These are phyloP conservation scores for Arachis monticola DNA, from an alignment of 331 rosid genomes.

Conservation along the genomic window DNA sequence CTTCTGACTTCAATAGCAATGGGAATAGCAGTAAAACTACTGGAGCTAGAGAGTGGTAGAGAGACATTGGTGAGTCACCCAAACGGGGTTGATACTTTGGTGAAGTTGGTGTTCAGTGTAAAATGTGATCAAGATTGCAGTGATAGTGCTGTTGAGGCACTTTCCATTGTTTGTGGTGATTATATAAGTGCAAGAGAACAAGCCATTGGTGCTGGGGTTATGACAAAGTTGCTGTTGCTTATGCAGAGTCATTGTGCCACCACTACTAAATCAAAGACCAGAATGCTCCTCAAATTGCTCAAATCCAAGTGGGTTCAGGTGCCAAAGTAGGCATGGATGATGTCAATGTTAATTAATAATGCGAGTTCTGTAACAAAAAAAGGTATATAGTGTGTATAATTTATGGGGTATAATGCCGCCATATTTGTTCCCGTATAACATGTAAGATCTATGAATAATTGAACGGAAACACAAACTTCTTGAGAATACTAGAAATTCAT, in stretches of 20 bases:
- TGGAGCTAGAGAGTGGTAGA: conserved; percentile 54
- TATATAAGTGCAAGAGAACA: conserved; percentile 56
- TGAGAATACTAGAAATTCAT: background rate
- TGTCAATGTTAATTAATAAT: background rate
- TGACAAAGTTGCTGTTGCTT: conserved; percentile 70
- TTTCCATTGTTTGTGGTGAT: conserved; percentile 54
- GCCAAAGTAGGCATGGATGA: conserved; percentile 35
- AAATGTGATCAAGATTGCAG: conserved; percentile 65
- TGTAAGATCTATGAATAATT: conserved; percentile 16
- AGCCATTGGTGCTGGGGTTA: conserved; percentile 64
- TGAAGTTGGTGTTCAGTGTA: conserved; percentile 67
- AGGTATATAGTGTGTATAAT: background rate
- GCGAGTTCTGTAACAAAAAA: conserved; percentile 4
- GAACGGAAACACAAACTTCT: background rate
- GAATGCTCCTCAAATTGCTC: conserved; percentile 74
- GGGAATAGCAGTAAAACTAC: conserved; percentile 60
- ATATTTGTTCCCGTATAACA: background rate
- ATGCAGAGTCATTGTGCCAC: conserved; percentile 70
- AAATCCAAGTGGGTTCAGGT: conserved; percentile 57
- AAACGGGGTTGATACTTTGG: conserved; percentile 50
- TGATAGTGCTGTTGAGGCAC: conserved; percentile 65
- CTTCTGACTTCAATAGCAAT: conserved; percentile 45
- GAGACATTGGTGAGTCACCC: conserved; percentile 52
- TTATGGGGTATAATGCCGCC: conserved; percentile 11
- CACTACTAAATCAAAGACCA: conserved; percentile 70